Evolutionary conservation across 2,329 filamentous ascomycete species (phyloP), one percentile per base, ranked within the genome.

Genomic region (Colletotrichum incanum): DNA sequence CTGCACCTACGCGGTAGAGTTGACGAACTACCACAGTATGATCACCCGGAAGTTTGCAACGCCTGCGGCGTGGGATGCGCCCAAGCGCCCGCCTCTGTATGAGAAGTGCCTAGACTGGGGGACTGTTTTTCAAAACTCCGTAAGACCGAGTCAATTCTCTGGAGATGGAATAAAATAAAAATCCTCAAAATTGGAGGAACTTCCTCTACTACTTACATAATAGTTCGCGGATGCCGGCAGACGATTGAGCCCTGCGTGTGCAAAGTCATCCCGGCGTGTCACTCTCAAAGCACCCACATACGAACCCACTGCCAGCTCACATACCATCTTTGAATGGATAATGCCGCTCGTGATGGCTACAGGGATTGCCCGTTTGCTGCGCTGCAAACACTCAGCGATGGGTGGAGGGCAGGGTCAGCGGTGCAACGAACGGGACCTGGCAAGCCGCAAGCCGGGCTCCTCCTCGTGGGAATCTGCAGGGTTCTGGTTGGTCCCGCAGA

Each of bases 391-490:
- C 52, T 62, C 45, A 7, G 65, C 56, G 41, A 41, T 20, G 34
- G 43, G 41, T 20, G 26, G 39, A 64, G 58, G 41, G 39, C 41
- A 37, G 34, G 34, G 34, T 45, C 66, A 58, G 67, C 59, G 41
- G 55, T 37, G 55, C 26, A 39, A 28, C 39, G 61, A 65, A 60
- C 62, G 59, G 62, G 67, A 41, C 45, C 14, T 50, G 47, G 2
- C 12, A 50, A 28, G 47, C 47, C 47, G 16, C n/a, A 50, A 26
- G 11, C 49, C 52, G 34, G 45, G 52, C 28, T 62, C 37, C 61
- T 47, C 60, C 70, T 65, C 65, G 70, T 72, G 70, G 70, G 60
- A 68, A 70, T 43, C 65, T 72, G 60, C 70, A 72, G 59, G 70
- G 70, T 65, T 72, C 47, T 60, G 45, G 62, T 45, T 72, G 70